Evolutionary conservation across 2,329 filamentous ascomycete species (phyloP).

Genomic region (Fusarium mangiferae): DNA sequence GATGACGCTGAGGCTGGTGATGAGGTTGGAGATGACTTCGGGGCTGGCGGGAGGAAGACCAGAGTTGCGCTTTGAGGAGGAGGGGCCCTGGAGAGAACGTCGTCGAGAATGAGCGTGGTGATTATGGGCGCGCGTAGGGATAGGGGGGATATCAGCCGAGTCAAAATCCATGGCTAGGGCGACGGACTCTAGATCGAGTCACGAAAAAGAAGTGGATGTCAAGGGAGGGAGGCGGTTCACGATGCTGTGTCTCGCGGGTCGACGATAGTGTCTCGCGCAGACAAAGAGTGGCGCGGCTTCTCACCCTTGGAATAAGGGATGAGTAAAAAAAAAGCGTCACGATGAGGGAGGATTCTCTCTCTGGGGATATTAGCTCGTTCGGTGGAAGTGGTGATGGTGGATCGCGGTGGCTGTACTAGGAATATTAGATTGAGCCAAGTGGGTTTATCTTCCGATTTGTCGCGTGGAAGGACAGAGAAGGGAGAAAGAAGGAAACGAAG

Average conservation of each 20-base stretch:
- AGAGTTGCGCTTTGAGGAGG: conserved; percentile 30
- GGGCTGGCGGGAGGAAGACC: conserved; percentile 64
- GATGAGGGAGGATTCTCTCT: neutral
- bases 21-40: conserved; percentile 76
- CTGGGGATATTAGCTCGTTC: conserved; percentile 22
- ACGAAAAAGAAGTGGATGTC: conserved; percentile 23
- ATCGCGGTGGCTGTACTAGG: conserved; percentile 23
- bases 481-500: neutral
- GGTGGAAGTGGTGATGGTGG: conserved; percentile 32
- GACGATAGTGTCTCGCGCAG: conserved; percentile 12
- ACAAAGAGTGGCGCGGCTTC: conserved; percentile 16
- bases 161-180: conserved; percentile 44
- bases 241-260: neutral
- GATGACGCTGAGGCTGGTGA: conserved; percentile 75
- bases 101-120: conserved; percentile 26
- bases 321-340: neutral
- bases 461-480: neutral
- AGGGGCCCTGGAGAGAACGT: conserved; percentile 29
- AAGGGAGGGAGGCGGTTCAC: conserved; percentile 9
- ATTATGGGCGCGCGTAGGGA: conserved; percentile 44
- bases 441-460: neutral
- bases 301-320: conserved; percentile 14
- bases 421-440: conserved; percentile 15
- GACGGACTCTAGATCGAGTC: conserved; percentile 18
- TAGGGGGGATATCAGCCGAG: conserved; percentile 46